These are phyloP conservation scores for Jackrogersella multiformis DNA, from an alignment of 495 filamentous ascomycete genomes.

Conservation along the genomic window DNA sequence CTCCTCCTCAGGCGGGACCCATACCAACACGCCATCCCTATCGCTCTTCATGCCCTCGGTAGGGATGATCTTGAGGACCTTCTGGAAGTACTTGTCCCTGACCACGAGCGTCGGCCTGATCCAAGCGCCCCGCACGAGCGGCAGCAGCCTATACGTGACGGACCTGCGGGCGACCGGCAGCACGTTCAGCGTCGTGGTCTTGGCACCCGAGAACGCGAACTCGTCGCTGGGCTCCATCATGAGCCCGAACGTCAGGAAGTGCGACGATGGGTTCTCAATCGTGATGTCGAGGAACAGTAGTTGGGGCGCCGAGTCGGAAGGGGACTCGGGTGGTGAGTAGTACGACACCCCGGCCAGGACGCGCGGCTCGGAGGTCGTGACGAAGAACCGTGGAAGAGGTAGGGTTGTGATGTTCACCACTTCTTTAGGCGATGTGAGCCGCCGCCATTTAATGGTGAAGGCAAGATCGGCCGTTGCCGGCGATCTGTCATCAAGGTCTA, in stretches of 20 bases:
- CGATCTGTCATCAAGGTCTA: slow-evolving; percentile 79
- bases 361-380: slow-evolving; percentile 85
- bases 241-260: slow-evolving; percentile 90
- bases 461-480: slow-evolving; percentile 75
- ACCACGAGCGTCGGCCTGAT: slow-evolving; percentile 77
- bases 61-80: slow-evolving; percentile 76
- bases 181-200: slow-evolving; percentile 77
- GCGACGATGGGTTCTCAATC: slow-evolving; percentile 92
- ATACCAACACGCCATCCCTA: slow-evolving; percentile 75
- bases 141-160: slow-evolving; percentile 75
- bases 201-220: slow-evolving; percentile 93
- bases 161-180: slow-evolving; percentile 78
- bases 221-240: slow-evolving; percentile 91
- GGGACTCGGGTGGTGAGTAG: slow-evolving; percentile 41
- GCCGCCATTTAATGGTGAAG: slow-evolving; percentile 81
- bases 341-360: slow-evolving; percentile 74
- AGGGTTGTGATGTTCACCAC: slow-evolving; percentile 67
- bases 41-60: slow-evolving; percentile 76
- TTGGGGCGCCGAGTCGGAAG: slow-evolving; percentile 26
- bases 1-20: slow-evolving; percentile 64
- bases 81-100: slow-evolving; percentile 89
- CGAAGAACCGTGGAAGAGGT: slow-evolving; percentile 76
- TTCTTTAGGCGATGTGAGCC: slow-evolving; percentile 50
- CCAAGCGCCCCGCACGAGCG: slow-evolving; percentile 69
- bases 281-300: slow-evolving; percentile 66